Conservation (phyloP, 345 rosid genomes). For the Salix exigua region DNA sequence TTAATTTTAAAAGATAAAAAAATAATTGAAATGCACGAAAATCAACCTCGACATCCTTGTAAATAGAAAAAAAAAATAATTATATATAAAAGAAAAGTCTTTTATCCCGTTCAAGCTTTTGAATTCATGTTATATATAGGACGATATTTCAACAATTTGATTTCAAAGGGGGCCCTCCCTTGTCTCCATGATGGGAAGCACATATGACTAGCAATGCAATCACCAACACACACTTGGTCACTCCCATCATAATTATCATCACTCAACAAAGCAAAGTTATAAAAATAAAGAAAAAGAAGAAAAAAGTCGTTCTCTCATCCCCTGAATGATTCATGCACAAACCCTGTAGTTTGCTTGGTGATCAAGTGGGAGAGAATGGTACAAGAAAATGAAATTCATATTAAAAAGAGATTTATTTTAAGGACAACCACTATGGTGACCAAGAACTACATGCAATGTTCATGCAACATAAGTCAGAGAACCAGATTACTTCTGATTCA, state of each 20-base stretch:
- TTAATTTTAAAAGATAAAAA: fast-evolving
- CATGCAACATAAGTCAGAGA: conserved; percentile 5
- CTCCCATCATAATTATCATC: conserved; percentile 24
- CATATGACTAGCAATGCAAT: conserved; percentile 40
- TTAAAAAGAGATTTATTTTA: not conserved
- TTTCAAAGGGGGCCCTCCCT: conserved; percentile 35
- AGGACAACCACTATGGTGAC: conserved; percentile 19
- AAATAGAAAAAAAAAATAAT: not conserved
- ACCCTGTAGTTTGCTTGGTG: conserved; percentile 15
- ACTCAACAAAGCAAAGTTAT: conserved; percentile 21
- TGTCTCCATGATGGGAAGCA: conserved; percentile 51
- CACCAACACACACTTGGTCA: conserved; percentile 33
- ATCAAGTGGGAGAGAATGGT: conserved; percentile 19
- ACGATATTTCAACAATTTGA: conserved; percentile 31
- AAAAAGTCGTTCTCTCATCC: not conserved
- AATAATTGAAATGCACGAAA: fast-evolving
- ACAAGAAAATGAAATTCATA: not conserved
- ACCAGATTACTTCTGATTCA: not conserved
- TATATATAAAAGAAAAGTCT: conserved; percentile 7
- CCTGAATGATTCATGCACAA: conserved; percentile 12
- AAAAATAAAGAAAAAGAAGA: not conserved
- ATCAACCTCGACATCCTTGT: no score
- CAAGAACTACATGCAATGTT: conserved; percentile 18
- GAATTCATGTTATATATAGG: conserved; percentile 25
- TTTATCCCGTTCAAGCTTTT: conserved; percentile 22